Conservation (phyloP, 768 basidiomycete species). For the Coprinopsis marcescibilis region DNA sequence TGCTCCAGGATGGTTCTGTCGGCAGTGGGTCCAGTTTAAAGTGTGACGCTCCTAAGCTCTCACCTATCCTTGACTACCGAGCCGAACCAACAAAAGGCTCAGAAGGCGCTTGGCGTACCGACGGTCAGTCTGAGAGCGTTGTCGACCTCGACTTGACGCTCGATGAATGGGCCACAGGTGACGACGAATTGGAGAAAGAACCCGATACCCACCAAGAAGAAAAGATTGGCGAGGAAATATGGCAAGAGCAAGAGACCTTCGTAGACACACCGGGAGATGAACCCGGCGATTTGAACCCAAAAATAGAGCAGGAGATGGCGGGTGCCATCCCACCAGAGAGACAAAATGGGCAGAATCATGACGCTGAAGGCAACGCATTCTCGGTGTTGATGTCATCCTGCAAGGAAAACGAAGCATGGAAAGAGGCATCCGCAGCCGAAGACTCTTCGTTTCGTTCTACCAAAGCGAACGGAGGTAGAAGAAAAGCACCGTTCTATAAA, state of each 20-base stretch:
- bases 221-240: conserved; percentile 12
- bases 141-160: conserved; percentile 25
- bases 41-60: too few species aligned
- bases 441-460: conserved; percentile 39
- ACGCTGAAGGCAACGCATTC: conserved; percentile 43
- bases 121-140: conserved; percentile 9
- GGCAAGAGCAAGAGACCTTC: conserved; percentile 20
- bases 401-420: conserved; percentile 81
- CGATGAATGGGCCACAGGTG: conserved; percentile 63
- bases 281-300: conserved; percentile 5
- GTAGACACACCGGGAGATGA: background rate
- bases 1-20: background rate
- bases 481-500: conserved; percentile 94
- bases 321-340: background rate
- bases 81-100: too few species aligned
- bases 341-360: conserved; percentile 17
- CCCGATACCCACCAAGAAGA: background rate
- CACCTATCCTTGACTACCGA: too few species aligned
- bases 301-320: conserved; percentile 6
- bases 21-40: background rate
- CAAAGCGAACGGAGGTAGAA: conserved; percentile 45
- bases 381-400: conserved; percentile 86
- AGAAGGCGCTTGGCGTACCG: background rate
- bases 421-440: conserved; percentile 59
- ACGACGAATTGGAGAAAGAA: conserved; percentile 45